Base-by-base conservation (phyloP, 495 filamentous ascomycete genomes). In the Patellaria atrata region DNA sequence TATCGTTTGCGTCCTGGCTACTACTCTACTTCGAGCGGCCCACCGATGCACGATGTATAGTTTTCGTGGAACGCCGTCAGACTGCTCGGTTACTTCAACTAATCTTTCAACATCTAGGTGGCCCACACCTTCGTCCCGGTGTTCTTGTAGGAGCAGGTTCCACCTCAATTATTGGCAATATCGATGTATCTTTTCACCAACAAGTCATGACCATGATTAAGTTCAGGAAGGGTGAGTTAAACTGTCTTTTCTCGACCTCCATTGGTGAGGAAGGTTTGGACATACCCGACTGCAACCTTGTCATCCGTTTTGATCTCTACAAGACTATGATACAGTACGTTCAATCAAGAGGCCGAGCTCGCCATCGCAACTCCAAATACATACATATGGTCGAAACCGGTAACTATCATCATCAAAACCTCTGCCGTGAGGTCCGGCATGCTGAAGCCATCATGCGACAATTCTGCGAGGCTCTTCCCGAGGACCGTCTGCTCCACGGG, bases 251-350 rank as follows among this genome's bases (percentile, higher is more conserved):
- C 53, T 77, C 84, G 22, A 94, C 89, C 3, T 85, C 82, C 1
- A 79, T 94, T 3, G 89, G 80, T 2, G 89, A 97, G 54, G 89
- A 97, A 56, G 89, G 89, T 4, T 70, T 97, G 21, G 89, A 97
- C 57, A 86, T 96, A 27, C 86, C 87, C 0, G 83, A 93, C 45
- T 97, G 89, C 64, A 94, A 93, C 44, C 56, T 91, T 10, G 72
- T 97, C 15, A 70, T 97, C 31, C 68, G 77, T 14, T 97, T 94
- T 49, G 78, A 94, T 53, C 66, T 94, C n/a, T 93, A 85, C 54
- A 54, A 69, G 7, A 94, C 89, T 0, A 62, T 94, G 53, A 96
- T 97, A 37, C 83, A 92, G 51, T 96, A 94, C 54, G 77, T 97
- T 12, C 89, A 97, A 53, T 94, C 86, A 13, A 69, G 85, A 22